Evolutionary conservation across 495 filamentous ascomycete genomes (phyloP).

Genomic region (Neurospora sp.): DNA sequence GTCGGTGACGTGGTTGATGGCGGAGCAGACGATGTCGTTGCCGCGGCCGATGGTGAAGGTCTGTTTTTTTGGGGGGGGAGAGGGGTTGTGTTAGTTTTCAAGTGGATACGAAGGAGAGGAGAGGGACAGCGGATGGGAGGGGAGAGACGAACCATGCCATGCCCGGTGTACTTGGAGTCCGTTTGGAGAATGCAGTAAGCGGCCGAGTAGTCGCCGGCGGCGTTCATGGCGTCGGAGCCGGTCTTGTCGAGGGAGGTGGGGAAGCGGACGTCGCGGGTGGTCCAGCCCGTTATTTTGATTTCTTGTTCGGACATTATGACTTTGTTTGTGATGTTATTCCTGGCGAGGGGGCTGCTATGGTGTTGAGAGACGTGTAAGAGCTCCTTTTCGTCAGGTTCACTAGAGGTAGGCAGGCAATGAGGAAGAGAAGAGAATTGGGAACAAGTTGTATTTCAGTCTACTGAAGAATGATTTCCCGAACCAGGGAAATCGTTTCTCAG

Average conservation of each 20-base stretch:
- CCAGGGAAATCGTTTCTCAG: neutral
- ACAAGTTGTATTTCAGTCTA: neutral
- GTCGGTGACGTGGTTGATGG: constrained; percentile 65
- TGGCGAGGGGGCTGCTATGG: neutral
- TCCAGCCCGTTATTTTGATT: constrained; percentile 73
- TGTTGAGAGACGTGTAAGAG: neutral
- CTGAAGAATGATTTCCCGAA: neutral
- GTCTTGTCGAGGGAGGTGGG: constrained; percentile 92
- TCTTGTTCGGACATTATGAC: constrained; percentile 29
- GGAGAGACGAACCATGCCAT: constrained; percentile 64
- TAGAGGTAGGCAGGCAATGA: neutral
- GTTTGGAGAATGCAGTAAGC: constrained; percentile 90
- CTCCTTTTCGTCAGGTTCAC: neutral
- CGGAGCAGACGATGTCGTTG: constrained; percentile 85
- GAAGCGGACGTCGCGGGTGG: constrained; percentile 82
- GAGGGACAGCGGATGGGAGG: too few relatives aligned
- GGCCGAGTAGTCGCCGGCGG: constrained; percentile 83
- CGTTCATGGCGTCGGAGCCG: constrained; percentile 95
- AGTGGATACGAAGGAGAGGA: too few relatives aligned
- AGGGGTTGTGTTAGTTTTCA: neutral
- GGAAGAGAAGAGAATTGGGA: constrained; percentile 4
- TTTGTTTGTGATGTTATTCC: neutral
- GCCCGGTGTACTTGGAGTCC: constrained; percentile 59
- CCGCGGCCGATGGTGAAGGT: constrained; percentile 96
- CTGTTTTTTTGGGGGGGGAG: constrained; percentile 27